Evolutionary conservation across 176 grass and related monocot species (phyloP), one percentile per base, ranked within the genome.

Genomic region (Avena insularis): DNA sequence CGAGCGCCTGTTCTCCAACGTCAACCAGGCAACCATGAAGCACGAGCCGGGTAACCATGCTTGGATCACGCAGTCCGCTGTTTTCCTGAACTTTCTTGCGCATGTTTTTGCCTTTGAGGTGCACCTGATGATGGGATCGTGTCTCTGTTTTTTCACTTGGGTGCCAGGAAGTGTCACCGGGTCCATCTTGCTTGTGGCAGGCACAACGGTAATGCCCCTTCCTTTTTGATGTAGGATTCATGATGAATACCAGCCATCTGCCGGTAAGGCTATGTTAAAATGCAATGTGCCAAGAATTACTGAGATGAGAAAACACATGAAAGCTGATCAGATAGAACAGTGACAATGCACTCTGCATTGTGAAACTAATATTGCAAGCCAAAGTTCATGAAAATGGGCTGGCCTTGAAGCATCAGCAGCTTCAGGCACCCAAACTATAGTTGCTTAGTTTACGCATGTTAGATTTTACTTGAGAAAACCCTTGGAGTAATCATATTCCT

Each of bases 1-100:
- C 51, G 90, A 91, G 59, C 90, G 93, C 72, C 93, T 98, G 59
- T 98, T 95, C 90, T 98, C 96, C 56, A 98, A 98, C 40, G 79
- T 98, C 84, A 98, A 98, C 88, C 82, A 90, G 86, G 86, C 82
- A 19, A 98, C 90, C 81, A 94, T 98, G 96, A 88, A 95, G 90
- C 94, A 92, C 36, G 92, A 98, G 31, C 91, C 96, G 1, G 93
- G 96, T 98, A 49, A 81, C 8, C 73, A 23, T 50, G 43, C 54
- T 68, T 3, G 0, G 21, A 71, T 77, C 73, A 76, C 19, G 21
- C 53, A 13, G 79, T 53, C 12, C 12, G 6, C 70, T 23, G 51
- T 9, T 62, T 70, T 51, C 4, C 11, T 62, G 7, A 82, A 5
- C 59, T 60, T 36, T 31, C 4, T 65, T 76, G 6, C 4, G 35